Conservation (phyloP, 2,329 filamentous ascomycete species). For the Keithomyces neogunnii region DNA sequence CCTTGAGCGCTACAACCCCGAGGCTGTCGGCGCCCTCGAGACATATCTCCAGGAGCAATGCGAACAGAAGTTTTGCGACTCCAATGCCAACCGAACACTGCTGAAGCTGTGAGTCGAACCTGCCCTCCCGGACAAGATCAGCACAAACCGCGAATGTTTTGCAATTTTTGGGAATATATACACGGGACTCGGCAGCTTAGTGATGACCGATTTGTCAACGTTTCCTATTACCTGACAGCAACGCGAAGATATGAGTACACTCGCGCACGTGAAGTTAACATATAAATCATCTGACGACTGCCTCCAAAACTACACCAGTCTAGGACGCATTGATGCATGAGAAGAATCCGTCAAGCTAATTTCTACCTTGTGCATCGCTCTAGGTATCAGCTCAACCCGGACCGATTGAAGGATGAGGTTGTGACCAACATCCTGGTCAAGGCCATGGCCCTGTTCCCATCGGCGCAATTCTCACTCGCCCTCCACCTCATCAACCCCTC, state of each 20-base stretch:
- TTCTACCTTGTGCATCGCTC: background rate
- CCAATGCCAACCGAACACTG: slow-evolving; percentile 91
- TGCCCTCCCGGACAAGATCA: background rate
- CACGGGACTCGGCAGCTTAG: slow-evolving; percentile 18
- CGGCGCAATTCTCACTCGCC: slow-evolving; percentile 86
- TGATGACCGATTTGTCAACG: slow-evolving; percentile 76
- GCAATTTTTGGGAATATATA: background rate
- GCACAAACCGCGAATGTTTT: background rate
- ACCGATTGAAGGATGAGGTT: slow-evolving; percentile 92
- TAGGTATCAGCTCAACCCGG: slow-evolving; percentile 99
- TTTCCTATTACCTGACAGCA: slow-evolving; percentile 97
- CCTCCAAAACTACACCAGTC: slow-evolving; percentile 1
- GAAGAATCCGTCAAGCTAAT: background rate
- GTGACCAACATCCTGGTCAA: slow-evolving; percentile 99
- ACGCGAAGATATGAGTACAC: slow-evolving; percentile 26
- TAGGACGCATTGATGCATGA: background rate
- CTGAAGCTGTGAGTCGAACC: slow-evolving; percentile 82
- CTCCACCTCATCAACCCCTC: slow-evolving; percentile 89
- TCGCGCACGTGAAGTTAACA: slow-evolving; percentile 12
- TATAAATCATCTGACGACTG: slow-evolving; percentile 60
- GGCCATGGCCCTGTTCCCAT: slow-evolving; percentile 93
- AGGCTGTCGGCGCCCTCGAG: slow-evolving; percentile 89
- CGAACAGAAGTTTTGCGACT: slow-evolving; percentile 88
- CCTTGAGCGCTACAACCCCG: slow-evolving; percentile 96
- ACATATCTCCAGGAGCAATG: slow-evolving; percentile 92